A percentile compares a stretch with the other conserved stretches of the same genome.
These are phyloP conservation scores for Pholiota adiposa DNA, from an alignment of 1,284 basidiomycete genomes.

Conservation along the genomic window DNA sequence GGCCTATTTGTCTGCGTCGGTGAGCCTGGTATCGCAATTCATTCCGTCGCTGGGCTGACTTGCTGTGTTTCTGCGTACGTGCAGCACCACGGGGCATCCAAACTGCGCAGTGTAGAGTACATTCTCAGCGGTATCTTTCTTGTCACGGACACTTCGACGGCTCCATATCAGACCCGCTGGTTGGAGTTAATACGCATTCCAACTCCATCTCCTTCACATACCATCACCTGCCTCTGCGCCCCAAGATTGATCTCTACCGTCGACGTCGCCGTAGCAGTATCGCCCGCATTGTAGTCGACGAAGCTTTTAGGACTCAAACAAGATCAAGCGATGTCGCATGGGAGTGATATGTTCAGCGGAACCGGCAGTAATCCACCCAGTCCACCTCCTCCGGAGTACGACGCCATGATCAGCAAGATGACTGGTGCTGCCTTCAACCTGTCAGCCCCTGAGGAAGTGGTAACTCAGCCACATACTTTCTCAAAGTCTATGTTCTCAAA, in stretches of 20 bases:
- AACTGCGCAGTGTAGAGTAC: neutral
- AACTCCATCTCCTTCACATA: neutral
- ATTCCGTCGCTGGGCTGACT: neutral
- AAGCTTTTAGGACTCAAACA: no score
- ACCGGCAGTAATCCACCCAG: constrained; percentile 1
- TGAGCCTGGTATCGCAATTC: neutral
- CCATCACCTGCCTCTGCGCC: neutral
- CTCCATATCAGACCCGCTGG: neutral
- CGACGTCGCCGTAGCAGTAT: neutral
- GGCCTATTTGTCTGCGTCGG: neutral
- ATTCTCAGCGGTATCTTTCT: neutral
- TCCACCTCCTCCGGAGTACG: constrained; percentile 8
- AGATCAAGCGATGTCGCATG: constrained; percentile 3
- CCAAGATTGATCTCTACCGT: neutral
- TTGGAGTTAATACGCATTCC: neutral
- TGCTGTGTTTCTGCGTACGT: neutral
- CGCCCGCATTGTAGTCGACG: neutral
- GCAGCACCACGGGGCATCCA: neutral
- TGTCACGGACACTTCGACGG: neutral
- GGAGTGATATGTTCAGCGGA: neutral
- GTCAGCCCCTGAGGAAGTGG: constrained; percentile 3
- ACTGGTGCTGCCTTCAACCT: neutral
- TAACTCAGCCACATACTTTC: constrained; percentile 1
- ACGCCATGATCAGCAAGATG: constrained; percentile 6
- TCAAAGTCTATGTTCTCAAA: neutral